Base-by-base conservation (phyloP, 2,329 filamentous ascomycete genomes). In the Seiridium cupressi region DNA sequence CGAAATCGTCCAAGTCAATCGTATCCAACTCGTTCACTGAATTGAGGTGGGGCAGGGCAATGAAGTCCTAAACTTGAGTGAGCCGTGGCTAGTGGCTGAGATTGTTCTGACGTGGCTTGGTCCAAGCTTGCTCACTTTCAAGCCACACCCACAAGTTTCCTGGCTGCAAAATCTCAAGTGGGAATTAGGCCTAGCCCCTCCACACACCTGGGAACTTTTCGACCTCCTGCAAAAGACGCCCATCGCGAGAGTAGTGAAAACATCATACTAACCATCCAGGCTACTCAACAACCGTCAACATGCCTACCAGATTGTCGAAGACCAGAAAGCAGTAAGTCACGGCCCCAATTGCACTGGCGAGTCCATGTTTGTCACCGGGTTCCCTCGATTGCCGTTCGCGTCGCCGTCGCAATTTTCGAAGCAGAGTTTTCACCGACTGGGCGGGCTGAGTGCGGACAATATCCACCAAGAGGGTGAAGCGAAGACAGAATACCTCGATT, bases 281-380 rank as follows among this genome's bases (percentile, higher is more conserved):
- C 64, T 65, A 61, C 66, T 68, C 64, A 69, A 63, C 61, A 66
- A 61, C 75, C 77, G 77, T 77, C 81, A 83, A 79, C 76, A 89
- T 89, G 88, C 89, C 89, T 87, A 90, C 89, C 80, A 83, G 88
- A 79, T 83, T 88, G 71, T 85, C 84, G 75, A 89, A 90, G 82
- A 91, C 89, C 80, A 84, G 89, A 81, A 91, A 91, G 86, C 88
- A 88, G 86, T 89, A 88, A 73, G 87, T 46, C 9, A 6, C 53
- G 38, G 38, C 38, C 51, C 26, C 35, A 32, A 87, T 71, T 62
- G 62, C 35, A 32, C 9, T 10, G 58, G 65, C 62, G 51, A 42
- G n/a, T 44, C 38, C 36, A 38, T 26, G 8, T 44, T 55, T 44
- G 51, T 44, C 51, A 31, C 35, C 51, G 51, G 40, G 36, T 44